Conservation (phyloP, 352 stramenopile genomes). For the Phytophthora uliginosa region DNA sequence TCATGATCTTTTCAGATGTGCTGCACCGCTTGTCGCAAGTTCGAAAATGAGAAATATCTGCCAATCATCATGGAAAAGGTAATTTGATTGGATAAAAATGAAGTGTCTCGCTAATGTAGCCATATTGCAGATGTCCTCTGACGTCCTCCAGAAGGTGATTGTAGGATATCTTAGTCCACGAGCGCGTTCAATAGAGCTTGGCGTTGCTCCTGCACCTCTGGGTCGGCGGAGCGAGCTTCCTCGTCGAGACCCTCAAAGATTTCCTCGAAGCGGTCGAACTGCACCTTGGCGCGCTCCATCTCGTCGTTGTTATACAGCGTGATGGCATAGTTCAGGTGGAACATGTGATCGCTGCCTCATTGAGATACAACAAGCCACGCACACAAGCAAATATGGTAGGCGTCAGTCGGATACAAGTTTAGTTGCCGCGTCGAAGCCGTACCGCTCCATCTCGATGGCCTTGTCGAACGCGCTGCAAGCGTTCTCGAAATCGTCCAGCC, state of each 20-base stretch:
- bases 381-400: background rate
- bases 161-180: constrained; percentile 50
- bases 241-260: constrained; percentile 83
- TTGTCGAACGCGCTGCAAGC: constrained; percentile 94
- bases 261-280: constrained; percentile 89
- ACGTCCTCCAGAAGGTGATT: background rate
- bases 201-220: constrained; percentile 80
- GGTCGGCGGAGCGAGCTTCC: constrained; percentile 68
- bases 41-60: constrained; percentile 11
- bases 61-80: constrained; percentile 12
- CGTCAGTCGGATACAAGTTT: background rate
- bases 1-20: constrained; percentile 31
- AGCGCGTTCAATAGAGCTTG: constrained; percentile 75
- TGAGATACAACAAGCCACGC: constrained; percentile 1
- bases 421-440: background rate
- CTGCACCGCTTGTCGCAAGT: constrained; percentile 1
- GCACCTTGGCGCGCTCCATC: constrained; percentile 85
- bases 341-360: constrained; percentile 78
- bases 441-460: constrained; percentile 91
- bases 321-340: constrained; percentile 92
- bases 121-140: constrained; percentile 12
- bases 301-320: constrained; percentile 93
- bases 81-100: constrained; percentile 19
- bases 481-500: constrained; percentile 95
- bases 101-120: constrained; percentile 19